Conservation (phyloP, 768 basidiomycete species). For the Suillus subalutaceus region DNA sequence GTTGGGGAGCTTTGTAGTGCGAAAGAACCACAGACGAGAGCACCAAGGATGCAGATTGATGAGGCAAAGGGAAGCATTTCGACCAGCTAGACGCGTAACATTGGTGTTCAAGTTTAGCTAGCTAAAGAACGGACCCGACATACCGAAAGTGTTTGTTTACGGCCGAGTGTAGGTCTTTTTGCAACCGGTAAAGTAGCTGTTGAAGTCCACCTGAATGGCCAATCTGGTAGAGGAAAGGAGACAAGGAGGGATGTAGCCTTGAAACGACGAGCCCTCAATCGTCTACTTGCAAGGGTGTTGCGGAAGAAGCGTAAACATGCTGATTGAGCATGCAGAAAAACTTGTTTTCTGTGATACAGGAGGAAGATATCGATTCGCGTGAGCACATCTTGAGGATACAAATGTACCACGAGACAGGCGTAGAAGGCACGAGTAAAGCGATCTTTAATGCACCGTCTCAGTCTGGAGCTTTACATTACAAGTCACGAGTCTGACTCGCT, state of each 20-base stretch:
- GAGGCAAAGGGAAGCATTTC: conserved; percentile 41
- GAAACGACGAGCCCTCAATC: conserved; percentile 31
- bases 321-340: conserved; percentile 27
- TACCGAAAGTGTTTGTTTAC: conserved; percentile 34
- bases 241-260: conserved; percentile 9
- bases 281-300: conserved; percentile 28
- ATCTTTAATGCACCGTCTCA: too few species aligned
- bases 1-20: conserved; percentile 27
- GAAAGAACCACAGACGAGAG: conserved; percentile 35
- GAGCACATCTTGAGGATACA: background rate
- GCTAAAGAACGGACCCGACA: conserved; percentile 21
- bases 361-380: background rate
- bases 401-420: background rate
- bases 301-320: conserved; percentile 26
- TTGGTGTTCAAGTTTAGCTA: conserved; percentile 12
- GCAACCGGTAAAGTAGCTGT: conserved; percentile 21
- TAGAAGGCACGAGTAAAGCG: background rate
- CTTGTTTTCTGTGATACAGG: conserved; percentile 24
- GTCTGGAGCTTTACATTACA: background rate
- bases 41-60: conserved; percentile 36
- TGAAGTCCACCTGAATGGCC: background rate
- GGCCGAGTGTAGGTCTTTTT: conserved; percentile 30
- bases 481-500: background rate
- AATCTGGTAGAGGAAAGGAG: conserved; percentile 23
- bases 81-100: conserved; percentile 32